Evolutionary conservation across 805 yeast genomes (phyloP).

Genomic region (Komagataella phaffii): DNA sequence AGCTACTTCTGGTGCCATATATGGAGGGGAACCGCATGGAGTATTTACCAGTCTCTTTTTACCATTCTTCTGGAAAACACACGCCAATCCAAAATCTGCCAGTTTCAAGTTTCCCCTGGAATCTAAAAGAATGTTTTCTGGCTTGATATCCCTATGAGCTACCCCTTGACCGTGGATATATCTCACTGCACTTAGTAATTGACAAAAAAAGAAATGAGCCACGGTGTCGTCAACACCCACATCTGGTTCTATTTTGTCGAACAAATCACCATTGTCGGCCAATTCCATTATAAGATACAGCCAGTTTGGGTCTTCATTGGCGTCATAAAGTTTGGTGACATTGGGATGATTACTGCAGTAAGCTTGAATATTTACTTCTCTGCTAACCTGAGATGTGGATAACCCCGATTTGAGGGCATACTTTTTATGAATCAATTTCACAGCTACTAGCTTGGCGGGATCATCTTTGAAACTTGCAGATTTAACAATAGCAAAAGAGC

Average conservation of each 20-base stretch:
- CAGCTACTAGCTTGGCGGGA: slow-evolving; percentile 32
- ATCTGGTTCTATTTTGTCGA: slow-evolving; percentile 71
- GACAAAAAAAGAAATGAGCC: slow-evolving; percentile 58
- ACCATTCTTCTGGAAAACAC: slow-evolving; percentile 39
- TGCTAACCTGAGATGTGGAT: slow-evolving; percentile 22
- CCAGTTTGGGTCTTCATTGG: slow-evolving; percentile 42
- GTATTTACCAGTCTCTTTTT: slow-evolving; percentile 30
- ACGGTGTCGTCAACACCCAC: slow-evolving; percentile 52
- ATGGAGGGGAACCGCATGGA: slow-evolving; percentile 65
- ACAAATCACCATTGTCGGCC: slow-evolving; percentile 65
- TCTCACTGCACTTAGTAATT: slow-evolving; percentile 44
- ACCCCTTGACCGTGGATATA: slow-evolving; percentile 52
- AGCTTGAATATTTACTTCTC: slow-evolving; percentile 48
- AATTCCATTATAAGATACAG: slow-evolving; percentile 55
- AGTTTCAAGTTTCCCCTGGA: slow-evolving; percentile 50
- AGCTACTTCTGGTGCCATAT: slow-evolving; percentile 65
- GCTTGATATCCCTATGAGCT: slow-evolving; percentile 58
- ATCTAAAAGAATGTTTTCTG: slow-evolving; percentile 56
- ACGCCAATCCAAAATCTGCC: slow-evolving; percentile 71
- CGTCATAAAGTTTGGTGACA: slow-evolving; percentile 38
- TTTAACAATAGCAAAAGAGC: slow-evolving; percentile 54
- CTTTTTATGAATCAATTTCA: slow-evolving; percentile 37
- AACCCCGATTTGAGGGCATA: slow-evolving; percentile 18
- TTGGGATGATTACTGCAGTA: slow-evolving; percentile 47
- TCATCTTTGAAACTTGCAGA: slow-evolving; percentile 25